A percentile compares a stretch with the other conserved stretches of the same genome.
Evolutionary conservation across 164 flowering plant genomes (phyloP).

Genomic region (Stephania japonica): DNA sequence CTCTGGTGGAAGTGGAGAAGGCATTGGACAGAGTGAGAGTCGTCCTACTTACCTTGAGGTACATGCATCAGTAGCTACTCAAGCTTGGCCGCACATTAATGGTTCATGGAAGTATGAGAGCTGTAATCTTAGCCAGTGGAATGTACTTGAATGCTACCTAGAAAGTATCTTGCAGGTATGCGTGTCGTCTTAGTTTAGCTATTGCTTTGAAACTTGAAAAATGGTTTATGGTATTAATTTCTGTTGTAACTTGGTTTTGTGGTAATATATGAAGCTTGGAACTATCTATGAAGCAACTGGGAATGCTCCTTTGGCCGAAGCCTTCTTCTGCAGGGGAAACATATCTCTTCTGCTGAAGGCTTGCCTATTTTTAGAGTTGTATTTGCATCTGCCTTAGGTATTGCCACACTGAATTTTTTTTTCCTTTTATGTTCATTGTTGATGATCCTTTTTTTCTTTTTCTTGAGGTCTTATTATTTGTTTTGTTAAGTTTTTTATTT

Average conservation of each 20-base stretch:
- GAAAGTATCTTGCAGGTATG: constrained; percentile 91
- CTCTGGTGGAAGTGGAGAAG: constrained; percentile 22
- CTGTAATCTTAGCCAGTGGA: constrained; percentile 72
- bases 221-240: neutral
- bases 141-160: constrained; percentile 71
- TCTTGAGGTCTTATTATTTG: neutral
- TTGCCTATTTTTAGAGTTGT: constrained; percentile 54
- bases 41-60: constrained; percentile 32
- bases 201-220: neutral
- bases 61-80: constrained; percentile 30
- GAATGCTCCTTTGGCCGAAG: constrained; percentile 69
- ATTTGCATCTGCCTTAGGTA: constrained; percentile 78
- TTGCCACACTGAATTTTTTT: neutral
- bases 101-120: constrained; percentile 30
- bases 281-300: constrained; percentile 66
- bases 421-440: neutral
- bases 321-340: constrained; percentile 61
- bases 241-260: neutral
- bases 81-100: constrained; percentile 38
- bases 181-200: neutral
- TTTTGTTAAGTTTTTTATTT: too few species aligned
- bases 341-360: constrained; percentile 45
- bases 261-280: constrained; percentile 50
- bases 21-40: constrained; percentile 18
- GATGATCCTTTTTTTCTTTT: neutral